Base-by-base conservation (phyloP, 176 grass and related monocot species). In the Raddia distichophylla region DNA sequence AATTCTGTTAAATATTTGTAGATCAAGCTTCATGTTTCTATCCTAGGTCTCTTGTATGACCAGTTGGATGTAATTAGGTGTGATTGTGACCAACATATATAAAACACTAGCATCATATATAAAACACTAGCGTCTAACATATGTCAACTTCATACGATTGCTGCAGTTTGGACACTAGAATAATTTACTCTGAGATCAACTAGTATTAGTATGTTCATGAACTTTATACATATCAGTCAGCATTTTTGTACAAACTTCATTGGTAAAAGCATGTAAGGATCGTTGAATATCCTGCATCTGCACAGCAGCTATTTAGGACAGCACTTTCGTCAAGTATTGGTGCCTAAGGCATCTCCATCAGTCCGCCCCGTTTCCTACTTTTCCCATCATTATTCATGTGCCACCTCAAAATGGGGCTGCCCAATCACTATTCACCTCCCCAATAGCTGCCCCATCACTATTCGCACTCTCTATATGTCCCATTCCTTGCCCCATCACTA, bases 61-160 rank as follows among this genome's bases (percentile, higher is more conserved):
- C 76, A 81, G 56, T 71, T 81, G 43, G 18, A 22, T 84, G 48
- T 71, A 20, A 70, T 42, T 72, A 79, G 46, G 48, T 85, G 14
- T 63, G 37, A 43, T 2, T 32, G 19, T 55, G 18, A 65, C 34
- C 37, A 67, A 78, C 69, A 67, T 43, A n/a, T 46, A 60, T 81
- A 46, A 32, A 58, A 47, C 13, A 9, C 6, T 70, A 42, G 3
- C 44, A 13, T 76, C 69, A 67, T 43, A n/a, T 46, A 60, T 81
- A 46, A 32, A 58, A 47, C 13, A 9, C 6, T 70, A 42, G 3
- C 44, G 9, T 76, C 60, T 44, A 70, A 77, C 17, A 62, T 45
- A 45, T 57, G 22, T 57, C 5, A 64, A 9, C 49, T 20, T 54
- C 0, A 14, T n/a, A 45, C 5, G 59, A 69, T 48, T 84, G 37